Evolutionary conservation across 148 eudicot genomes (phyloP).

Genomic region (Dianthus caryophyllus): DNA sequence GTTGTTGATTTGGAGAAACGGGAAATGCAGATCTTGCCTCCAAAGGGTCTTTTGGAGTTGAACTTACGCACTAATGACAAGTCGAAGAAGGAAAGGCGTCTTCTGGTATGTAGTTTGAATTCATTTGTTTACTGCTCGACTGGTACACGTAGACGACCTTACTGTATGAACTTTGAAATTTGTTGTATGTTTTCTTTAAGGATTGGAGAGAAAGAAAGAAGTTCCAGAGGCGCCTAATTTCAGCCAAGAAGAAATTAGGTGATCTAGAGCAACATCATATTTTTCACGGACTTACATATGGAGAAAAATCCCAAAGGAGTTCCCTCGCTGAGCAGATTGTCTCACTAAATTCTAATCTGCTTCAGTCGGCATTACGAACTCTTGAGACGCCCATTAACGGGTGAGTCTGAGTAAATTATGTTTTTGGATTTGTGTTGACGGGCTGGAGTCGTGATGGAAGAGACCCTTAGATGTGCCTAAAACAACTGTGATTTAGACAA

Average conservation of each 20-base stretch:
- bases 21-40: constrained; percentile 93
- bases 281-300: constrained; percentile 73
- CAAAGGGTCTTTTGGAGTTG: constrained; percentile 84
- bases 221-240: constrained; percentile 66
- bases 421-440: neutral
- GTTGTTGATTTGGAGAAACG: constrained; percentile 59
- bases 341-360: constrained; percentile 60
- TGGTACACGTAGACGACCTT: neutral
- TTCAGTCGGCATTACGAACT: constrained; percentile 59
- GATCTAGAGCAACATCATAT: constrained; percentile 86
- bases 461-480: no score
- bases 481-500: neutral
- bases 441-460: constrained; percentile 5
- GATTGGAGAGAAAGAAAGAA: constrained; percentile 95
- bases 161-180: neutral
- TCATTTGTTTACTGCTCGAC: neutral
- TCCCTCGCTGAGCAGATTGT: constrained; percentile 72
- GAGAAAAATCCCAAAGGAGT: constrained; percentile 55
- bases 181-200: constrained; percentile 28
- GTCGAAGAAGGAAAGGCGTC: constrained; percentile 92
- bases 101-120: constrained; percentile 51
- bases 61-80: constrained; percentile 70
- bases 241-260: constrained; percentile 87
- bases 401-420: constrained; percentile 32
- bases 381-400: constrained; percentile 38